A percentile compares a stretch with the other conserved stretches of the same genome.
Conservation (phyloP, 768 basidiomycete genomes). For the Arthromyces matolae region DNA sequence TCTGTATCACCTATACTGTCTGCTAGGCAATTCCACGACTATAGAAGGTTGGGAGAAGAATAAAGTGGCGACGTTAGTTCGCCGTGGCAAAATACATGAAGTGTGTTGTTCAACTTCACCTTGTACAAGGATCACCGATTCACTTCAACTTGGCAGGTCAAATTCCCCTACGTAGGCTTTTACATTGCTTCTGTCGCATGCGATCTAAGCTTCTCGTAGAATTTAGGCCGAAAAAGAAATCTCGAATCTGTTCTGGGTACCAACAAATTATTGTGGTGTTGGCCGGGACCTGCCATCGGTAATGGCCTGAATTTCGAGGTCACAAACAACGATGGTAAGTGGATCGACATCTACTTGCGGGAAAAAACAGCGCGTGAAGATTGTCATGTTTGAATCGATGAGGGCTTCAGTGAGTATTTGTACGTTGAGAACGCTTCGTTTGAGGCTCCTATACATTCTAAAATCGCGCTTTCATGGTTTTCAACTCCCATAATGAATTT, state of each 20-base stretch:
- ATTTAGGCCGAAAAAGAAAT: slow-evolving; percentile 75
- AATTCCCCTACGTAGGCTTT: slow-evolving; percentile 93
- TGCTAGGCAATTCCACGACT: slow-evolving; percentile 84
- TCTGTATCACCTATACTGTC: slow-evolving; percentile 79
- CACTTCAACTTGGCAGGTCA: slow-evolving; percentile 50
- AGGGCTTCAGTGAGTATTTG: no score
- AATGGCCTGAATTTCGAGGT: slow-evolving; percentile 78
- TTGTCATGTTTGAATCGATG: slow-evolving; percentile 17
- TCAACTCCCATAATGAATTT: no score
- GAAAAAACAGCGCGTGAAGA: slow-evolving; percentile 18
- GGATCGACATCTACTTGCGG: slow-evolving; percentile 39
- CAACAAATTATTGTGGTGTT: slow-evolving; percentile 80
- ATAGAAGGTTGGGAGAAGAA: slow-evolving; percentile 99
- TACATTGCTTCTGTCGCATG: slow-evolving; percentile 12
- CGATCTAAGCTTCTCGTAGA: slow-evolving; percentile 42
- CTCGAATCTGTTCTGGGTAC: slow-evolving; percentile 73
- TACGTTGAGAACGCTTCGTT: no score
- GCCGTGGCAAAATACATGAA: slow-evolving; percentile 81
- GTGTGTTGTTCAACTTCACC: slow-evolving; percentile 30
- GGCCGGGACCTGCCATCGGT: slow-evolving; percentile 64
- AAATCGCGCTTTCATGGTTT: no score
- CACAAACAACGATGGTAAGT: slow-evolving; percentile 73
- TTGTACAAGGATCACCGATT: neutral
- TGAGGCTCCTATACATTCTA: no score
- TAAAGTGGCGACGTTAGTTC: slow-evolving; percentile 80